Base-by-base conservation (phyloP, 257 asterid species). In the Solanum paucissectum region DNA sequence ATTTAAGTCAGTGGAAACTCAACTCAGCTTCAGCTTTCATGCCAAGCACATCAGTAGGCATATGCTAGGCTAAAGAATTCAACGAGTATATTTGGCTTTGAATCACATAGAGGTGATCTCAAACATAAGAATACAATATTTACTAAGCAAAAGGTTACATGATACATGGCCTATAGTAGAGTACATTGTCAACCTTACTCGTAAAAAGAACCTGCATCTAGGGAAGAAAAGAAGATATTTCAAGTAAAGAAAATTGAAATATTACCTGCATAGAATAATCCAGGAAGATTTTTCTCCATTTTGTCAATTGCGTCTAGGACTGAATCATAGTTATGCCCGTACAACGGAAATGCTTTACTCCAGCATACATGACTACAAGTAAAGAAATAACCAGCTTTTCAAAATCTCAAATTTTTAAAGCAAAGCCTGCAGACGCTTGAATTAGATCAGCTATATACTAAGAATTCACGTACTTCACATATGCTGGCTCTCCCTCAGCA, bases 311-410 rank as follows among this genome's bases (percentile, higher is more conserved):
- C 96, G 87, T 94, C 88, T 18, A 91, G 86, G 75, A 94, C 96
- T 20, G 91, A 92, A 88, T 87, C 92, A 87, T 96, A 95, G 88
- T 90, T 91, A 40, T 58, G 93, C 89, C 98, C 98, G 52, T 95
- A 96, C 37, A 95, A 84, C 0, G 98, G 98, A 92, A 96, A 95
- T 86, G 98, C 98, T 90, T 93, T 95, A 83, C 94, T 94, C 99
- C 99, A 96, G 90, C 88, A 93, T 87, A 84, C 90, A 91, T 95
- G 98, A 87, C 99, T 96, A 94, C 93, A 93, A 86, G 83, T 86
- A 87, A 92, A 75, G 87, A 90, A 88, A 88, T 88, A 89, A 33
- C 42, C 86, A 49, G 44, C 21, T 18, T 46, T 82, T 82, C 42
- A 49, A 14, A 79, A 82, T 49, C 86, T 46, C 69, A 46, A 29